Evolutionary conservation across 2,329 filamentous ascomycete genomes (phyloP).

Genomic region (Lasiodiplodia hormozganensis): DNA sequence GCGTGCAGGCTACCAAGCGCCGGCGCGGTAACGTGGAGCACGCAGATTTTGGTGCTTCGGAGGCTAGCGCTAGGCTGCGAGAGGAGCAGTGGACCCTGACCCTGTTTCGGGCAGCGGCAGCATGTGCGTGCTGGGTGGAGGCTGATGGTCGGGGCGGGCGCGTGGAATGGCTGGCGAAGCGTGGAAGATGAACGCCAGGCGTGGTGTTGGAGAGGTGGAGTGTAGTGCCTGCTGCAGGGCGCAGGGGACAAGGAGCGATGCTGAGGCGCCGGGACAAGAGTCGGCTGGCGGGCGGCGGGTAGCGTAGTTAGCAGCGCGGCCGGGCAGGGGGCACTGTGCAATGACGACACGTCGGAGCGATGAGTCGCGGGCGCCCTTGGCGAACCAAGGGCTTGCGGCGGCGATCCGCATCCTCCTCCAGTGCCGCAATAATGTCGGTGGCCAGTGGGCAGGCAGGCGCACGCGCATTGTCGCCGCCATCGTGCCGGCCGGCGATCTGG

Average conservation of each 20-base stretch:
- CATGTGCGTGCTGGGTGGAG: conserved; percentile 15
- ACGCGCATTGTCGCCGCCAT: not conserved
- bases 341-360: conserved; percentile 4
- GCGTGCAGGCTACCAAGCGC: conserved; percentile 27
- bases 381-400: not conserved
- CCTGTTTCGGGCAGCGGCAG: conserved; percentile 29
- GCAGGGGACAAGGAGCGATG: conserved; percentile 25
- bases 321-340: conserved; percentile 5
- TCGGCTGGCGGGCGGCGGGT: conserved; percentile 11
- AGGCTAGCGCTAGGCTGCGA: conserved; percentile 17
- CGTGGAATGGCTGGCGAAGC: conserved; percentile 14
- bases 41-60: conserved; percentile 24
- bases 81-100: conserved; percentile 23
- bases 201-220: conserved; percentile 18
- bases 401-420: not conserved
- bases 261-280: conserved; percentile 21
- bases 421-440: not conserved
- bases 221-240: conserved; percentile 18
- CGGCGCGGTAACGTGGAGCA: conserved; percentile 28
- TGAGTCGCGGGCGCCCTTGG: not conserved
- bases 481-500: not conserved
- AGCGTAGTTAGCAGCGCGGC: conserved; percentile 10
- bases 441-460: not conserved
- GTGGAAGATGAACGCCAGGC: conserved; percentile 17
- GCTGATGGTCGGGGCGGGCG: conserved; percentile 11